These are phyloP conservation scores for Nakazawaea populi DNA, from an alignment of 805 yeast species.

Conservation along the genomic window DNA sequence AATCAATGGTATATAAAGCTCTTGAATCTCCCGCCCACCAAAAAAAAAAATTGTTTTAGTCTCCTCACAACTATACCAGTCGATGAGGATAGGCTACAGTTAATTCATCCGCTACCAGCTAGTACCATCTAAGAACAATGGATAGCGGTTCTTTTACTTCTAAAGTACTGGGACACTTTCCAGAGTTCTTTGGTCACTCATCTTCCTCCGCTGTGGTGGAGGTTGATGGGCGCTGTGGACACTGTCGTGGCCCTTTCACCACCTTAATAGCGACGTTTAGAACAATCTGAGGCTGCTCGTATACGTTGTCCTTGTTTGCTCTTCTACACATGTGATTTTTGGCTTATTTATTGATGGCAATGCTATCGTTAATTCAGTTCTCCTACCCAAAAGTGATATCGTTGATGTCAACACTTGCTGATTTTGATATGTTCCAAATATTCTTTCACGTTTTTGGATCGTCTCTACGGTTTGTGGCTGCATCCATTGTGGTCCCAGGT, in stretches of 20 bases:
- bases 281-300: slow-evolving; percentile 25
- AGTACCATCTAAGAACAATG: background rate
- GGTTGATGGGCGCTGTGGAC: slow-evolving; percentile 29
- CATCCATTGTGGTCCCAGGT: too few species aligned
- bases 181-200: background rate
- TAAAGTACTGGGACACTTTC: background rate
- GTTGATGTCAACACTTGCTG: too few species aligned
- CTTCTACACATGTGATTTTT: too few species aligned
- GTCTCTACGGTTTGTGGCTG: too few species aligned
- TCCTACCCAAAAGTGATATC: too few species aligned
- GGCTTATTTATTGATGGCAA: too few species aligned
- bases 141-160: too few species aligned
- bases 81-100: slow-evolving; percentile 30
- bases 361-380: too few species aligned
- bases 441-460: too few species aligned
- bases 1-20: too few species aligned
- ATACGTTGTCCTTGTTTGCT: background rate
- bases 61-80: slow-evolving; percentile 32
- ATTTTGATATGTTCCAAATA: too few species aligned
- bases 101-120: slow-evolving; percentile 25
- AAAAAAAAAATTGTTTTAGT: background rate
- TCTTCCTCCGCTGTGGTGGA: background rate
- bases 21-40: background rate
- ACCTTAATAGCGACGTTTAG: slow-evolving; percentile 23
- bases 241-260: slow-evolving; percentile 27